Percentiles rank a stretch among this genome's conserved stretches.
phyloP scores from a whole-genome alignment of 345 rosid genomes.

The Hibiscus mutabilis region DNA sequence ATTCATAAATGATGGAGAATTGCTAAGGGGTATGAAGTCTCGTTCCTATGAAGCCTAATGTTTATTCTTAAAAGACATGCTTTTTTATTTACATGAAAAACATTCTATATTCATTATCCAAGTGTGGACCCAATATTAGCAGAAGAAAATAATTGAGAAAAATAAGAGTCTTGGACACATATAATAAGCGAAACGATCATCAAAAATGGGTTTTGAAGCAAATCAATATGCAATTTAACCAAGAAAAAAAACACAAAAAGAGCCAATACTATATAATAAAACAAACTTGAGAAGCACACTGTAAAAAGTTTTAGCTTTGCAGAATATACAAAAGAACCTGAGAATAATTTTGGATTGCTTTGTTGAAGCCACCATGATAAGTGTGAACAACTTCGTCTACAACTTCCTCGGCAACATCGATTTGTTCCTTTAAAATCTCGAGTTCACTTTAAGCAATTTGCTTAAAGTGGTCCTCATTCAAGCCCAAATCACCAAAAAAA shows the following conservation, averaged over 20 bases:
- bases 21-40: neutral
- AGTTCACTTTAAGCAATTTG: constrained; percentile 70
- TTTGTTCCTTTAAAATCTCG: constrained; percentile 71
- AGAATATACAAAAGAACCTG: constrained; percentile 48
- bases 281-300: neutral
- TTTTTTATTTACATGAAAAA: neutral
- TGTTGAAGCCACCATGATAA: constrained; percentile 95
- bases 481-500: constrained; percentile 76
- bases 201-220: neutral
- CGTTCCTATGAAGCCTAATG: neutral
- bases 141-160: neutral
- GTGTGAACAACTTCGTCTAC: constrained; percentile 99
- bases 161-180: neutral
- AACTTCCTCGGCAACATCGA: constrained; percentile 92
- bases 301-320: constrained; percentile 5
- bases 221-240: constrained; percentile 7
- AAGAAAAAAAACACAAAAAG: neutral
- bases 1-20: neutral
- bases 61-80: neutral
- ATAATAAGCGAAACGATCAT: neutral
- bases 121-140: neutral
- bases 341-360: constrained; percentile 97
- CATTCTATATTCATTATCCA: neutral
- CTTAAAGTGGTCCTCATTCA: constrained; percentile 82
- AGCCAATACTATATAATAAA: neutral